Evolutionary conservation across 805 yeast genomes (phyloP).

Genomic region (Sugiyamaella valdiviana): DNA sequence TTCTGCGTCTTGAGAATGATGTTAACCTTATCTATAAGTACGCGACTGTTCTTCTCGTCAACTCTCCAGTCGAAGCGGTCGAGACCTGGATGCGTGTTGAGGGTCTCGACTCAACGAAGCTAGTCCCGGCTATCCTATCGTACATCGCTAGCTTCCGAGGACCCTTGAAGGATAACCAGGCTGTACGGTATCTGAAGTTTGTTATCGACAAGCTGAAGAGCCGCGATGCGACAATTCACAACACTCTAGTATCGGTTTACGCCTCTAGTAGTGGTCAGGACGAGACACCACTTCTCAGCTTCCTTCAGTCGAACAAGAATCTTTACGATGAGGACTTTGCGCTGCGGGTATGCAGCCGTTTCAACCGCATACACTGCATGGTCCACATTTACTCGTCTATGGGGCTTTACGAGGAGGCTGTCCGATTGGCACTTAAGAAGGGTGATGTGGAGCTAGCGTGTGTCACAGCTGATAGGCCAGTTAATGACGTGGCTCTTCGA

Average conservation of each 20-base stretch:
- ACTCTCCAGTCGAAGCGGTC: constrained; percentile 62
- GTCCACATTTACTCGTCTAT: constrained; percentile 64
- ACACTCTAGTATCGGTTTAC: constrained; percentile 62
- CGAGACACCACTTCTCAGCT: constrained; percentile 45
- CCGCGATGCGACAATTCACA: constrained; percentile 50
- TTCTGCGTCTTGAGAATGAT: constrained; percentile 40
- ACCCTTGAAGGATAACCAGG: constrained; percentile 49
- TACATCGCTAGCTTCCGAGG: constrained; percentile 43
- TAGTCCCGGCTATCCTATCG: constrained; percentile 70
- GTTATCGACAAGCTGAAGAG: constrained; percentile 42
- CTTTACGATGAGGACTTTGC: constrained; percentile 68
- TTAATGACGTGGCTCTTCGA: constrained; percentile 45
- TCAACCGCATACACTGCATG: constrained; percentile 56
- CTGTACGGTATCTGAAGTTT: constrained; percentile 55
- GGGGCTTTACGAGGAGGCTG: constrained; percentile 72
- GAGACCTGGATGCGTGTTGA: constrained; percentile 66
- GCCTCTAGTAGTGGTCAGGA: constrained; percentile 42
- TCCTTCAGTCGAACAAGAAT: constrained; percentile 39
- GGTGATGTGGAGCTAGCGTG: constrained; percentile 54
- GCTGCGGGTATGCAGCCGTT: constrained; percentile 61
- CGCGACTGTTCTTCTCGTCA: constrained; percentile 61
- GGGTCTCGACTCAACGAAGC: constrained; percentile 50
- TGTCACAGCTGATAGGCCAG: constrained; percentile 50
- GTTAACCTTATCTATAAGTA: constrained; percentile 53
- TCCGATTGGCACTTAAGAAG: constrained; percentile 60